Base-by-base conservation (phyloP, 352 stramenopile species). In the Globisporangium camurandrum region DNA sequence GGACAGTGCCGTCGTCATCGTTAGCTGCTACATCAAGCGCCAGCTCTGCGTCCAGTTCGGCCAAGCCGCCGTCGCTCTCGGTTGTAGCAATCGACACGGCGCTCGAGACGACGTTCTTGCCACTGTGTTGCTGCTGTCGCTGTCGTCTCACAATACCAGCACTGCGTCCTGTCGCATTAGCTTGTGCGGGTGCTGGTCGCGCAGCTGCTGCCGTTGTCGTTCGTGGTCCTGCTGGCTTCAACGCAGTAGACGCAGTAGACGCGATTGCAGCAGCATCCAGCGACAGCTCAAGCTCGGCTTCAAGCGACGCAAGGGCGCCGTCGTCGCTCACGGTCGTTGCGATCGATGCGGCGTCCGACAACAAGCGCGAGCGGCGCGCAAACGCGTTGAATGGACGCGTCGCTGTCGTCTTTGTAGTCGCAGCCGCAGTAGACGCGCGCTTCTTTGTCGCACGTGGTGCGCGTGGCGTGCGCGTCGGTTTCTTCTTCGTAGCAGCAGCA, bases 21-120 rank as follows among this genome's bases (percentile, higher is more conserved):
- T 41, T 23, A 49, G 40, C 56, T 24, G 42, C 6, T 16, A 34
- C 10, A 17, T 27, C 46, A 14, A 57, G 24, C 10, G 43, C 41
- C 16, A 76, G 43, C 44, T 76, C 57, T 11, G 51, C 57, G 49
- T 81, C 27, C 12, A 74, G 49, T 27, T 72, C 64, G 10, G 47
- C 56, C 26, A 74, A 55, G 17, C 62, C 58, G 23, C 63, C 56
- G 43, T 64, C 69, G 46, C 55, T 68, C 33, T 69, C 57, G 6
- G 61, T 66, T 10, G 61, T 66, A 9, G 49, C 49, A 8, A 54
- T 51, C 17, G 59, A 68, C 2, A 54, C 37, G 2, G 49, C 42
- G n/a, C 57, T 62, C 33, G 46, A 42, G 9, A 51, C 41, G 23
- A 27, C 43, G 20, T 7, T 30, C 3, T 11, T 22, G 28, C 20